Evolutionary conservation across 306 rosid species (phyloP), one percentile per base, ranked within the genome.

Genomic region (Sphenostylis stenocarpa): DNA sequence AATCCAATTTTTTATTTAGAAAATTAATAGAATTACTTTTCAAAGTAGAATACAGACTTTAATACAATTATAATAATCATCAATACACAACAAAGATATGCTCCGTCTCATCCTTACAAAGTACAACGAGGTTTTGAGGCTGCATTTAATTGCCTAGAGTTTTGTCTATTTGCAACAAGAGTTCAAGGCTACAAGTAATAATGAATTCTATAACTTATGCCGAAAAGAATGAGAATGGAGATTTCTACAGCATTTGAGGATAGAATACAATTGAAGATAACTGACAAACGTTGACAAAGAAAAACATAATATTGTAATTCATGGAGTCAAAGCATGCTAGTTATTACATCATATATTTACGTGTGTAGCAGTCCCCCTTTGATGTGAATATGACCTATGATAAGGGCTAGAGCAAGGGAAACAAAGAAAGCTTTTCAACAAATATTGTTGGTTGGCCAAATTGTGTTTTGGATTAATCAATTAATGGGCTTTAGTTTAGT

Each of bases 31-130:
- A 52, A 16, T 64, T 58, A 33, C 68, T 49, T 70, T 77, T 19
- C 53, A 51, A 52, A 71, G 79, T 24, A 24, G 69, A 53, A 77
- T 33, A 28, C 21, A 44, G 75, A n/a, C 8, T 26, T 17, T 10
- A 52, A 55, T 58, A 70, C 43, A 8, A 71, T 43, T 29, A 23
- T 57, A 24, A 43, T 56, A 4, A 45, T 31, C 55, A 68, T 55
- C 62, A 29, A 64, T 6, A 23, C 24, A 56, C 39, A 26, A 64
- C 17, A 63, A 69, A 57, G 61, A 56, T 73, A 70, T 15, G 45
- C 64, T 76, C 33, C 19, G 24, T 67, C 52, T 65, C 77, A 45
- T 82, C 26, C 62, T 43, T 44, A 53, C 36, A 23, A 52, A 72
- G 38, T n/a, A 63, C 45, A 66, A 15, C 43, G 34, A 19, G 70